A percentile compares a stretch with the other conserved stretches of the same genome.
These are phyloP conservation scores for Candida corydali DNA, from an alignment of 805 yeast genomes.

Conservation along the genomic window DNA sequence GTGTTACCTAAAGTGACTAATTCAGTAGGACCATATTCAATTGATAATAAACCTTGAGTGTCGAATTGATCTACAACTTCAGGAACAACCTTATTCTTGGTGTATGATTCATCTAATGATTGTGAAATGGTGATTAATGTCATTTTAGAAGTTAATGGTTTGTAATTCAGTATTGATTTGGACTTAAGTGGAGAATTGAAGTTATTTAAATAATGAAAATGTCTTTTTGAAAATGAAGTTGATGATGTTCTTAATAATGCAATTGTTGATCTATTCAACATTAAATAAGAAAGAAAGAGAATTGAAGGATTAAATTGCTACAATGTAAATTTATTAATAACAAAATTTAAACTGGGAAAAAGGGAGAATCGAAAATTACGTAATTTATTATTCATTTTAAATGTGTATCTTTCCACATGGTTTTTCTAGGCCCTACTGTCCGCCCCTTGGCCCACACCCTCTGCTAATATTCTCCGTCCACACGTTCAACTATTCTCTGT, in stretches of 20 bases:
- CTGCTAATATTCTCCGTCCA: too few species aligned
- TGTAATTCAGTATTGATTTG: too few species aligned
- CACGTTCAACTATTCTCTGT: too few species aligned
- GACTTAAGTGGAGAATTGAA: background rate
- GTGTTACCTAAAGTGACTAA: constrained; percentile 81
- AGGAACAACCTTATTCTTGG: constrained; percentile 48
- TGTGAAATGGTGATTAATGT: constrained; percentile 50
- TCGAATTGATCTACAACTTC: constrained; percentile 48
- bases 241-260: background rate
- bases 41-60: constrained; percentile 56
- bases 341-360: too few species aligned
- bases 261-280: constrained; percentile 1
- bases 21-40: constrained; percentile 49
- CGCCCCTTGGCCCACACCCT: too few species aligned
- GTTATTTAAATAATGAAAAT: background rate
- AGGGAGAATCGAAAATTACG: too few species aligned
- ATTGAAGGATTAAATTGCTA: background rate
- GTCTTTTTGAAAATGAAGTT: background rate
- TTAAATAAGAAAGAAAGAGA: constrained; percentile 1
- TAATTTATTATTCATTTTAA: too few species aligned
- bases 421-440: too few species aligned
- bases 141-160: constrained; percentile 21
- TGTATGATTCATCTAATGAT: constrained; percentile 48
- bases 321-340: too few species aligned
- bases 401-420: too few species aligned